Conservation (phyloP, 1,284 basidiomycete genomes). For the Rhodotorula sp. region DNA sequence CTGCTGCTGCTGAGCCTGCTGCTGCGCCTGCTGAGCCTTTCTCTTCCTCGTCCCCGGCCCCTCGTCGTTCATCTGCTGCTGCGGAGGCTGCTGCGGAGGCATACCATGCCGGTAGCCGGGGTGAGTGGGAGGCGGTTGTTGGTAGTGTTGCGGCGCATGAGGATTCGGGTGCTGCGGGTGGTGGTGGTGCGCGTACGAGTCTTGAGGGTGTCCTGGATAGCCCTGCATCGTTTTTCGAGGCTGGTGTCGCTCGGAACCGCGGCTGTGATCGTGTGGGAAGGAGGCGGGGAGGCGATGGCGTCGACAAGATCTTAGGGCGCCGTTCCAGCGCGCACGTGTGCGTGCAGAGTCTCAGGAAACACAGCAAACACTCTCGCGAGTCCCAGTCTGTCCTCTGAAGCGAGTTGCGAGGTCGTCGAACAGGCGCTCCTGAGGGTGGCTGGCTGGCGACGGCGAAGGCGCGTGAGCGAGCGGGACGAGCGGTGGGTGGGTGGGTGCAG, state of each 20-base stretch:
- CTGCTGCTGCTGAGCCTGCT: not conserved
- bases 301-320: not conserved
- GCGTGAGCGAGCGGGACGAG: too few species aligned
- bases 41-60: slow-evolving; percentile 13
- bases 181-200: slow-evolving; percentile 5
- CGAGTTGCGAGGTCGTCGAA: too few species aligned
- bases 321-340: not conserved
- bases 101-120: not conserved
- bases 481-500: too few species aligned
- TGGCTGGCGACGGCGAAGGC: too few species aligned
- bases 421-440: too few species aligned
- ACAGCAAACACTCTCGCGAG: too few species aligned
- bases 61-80: not conserved
- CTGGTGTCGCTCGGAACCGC: too few species aligned
- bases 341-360: too few species aligned
- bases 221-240: not conserved
- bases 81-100: not conserved
- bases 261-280: not conserved
- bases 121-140: not conserved
- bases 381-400: too few species aligned
- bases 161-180: not conserved
- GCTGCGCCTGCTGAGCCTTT: slow-evolving; percentile 18
- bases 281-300: not conserved
- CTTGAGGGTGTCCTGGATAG: slow-evolving; percentile 1
- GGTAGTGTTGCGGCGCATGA: not conserved